phyloP scores from a whole-genome alignment of 208 protist species.

The Leishmania braziliensis region DNA sequence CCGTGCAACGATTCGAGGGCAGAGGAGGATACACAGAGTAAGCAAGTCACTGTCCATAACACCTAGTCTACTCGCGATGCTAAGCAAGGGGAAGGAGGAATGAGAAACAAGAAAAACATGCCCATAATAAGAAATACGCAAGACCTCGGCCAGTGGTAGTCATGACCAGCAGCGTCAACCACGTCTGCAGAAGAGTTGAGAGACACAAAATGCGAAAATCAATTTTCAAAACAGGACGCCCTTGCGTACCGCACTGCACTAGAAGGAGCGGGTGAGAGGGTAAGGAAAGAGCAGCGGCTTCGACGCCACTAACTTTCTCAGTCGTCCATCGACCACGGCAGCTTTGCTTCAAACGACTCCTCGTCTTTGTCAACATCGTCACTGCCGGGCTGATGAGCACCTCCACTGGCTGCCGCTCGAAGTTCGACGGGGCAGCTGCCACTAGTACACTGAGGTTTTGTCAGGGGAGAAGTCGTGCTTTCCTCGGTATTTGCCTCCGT shows the following conservation, averaged over 20 bases:
- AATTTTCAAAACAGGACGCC: not conserved
- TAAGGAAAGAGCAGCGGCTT: not conserved
- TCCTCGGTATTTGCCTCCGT: not conserved
- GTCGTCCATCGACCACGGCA: constrained; percentile 49
- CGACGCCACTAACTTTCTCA: not conserved
- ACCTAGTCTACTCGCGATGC: not conserved
- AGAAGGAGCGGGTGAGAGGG: not conserved
- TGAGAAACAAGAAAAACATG: too few species aligned
- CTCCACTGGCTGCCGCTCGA: constrained; percentile 3
- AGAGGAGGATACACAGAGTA: not conserved
- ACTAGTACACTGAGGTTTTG: not conserved
- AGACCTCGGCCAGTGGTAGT: not conserved
- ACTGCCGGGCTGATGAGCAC: not conserved
- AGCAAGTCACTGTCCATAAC: not conserved
- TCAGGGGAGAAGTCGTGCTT: not conserved
- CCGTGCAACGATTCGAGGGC: not conserved
- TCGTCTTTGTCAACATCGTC: constrained; percentile 12
- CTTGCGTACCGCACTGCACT: not conserved
- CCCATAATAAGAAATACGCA: not conserved
- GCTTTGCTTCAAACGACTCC: constrained; percentile 46
- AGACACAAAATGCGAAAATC: not conserved
- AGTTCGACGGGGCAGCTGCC: constrained; percentile 20
- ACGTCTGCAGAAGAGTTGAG: not conserved
- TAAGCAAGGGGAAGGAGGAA: not conserved
- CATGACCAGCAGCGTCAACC: not conserved